Evolutionary conservation across 345 rosid species (phyloP).

Genomic region (Acer campestre): DNA sequence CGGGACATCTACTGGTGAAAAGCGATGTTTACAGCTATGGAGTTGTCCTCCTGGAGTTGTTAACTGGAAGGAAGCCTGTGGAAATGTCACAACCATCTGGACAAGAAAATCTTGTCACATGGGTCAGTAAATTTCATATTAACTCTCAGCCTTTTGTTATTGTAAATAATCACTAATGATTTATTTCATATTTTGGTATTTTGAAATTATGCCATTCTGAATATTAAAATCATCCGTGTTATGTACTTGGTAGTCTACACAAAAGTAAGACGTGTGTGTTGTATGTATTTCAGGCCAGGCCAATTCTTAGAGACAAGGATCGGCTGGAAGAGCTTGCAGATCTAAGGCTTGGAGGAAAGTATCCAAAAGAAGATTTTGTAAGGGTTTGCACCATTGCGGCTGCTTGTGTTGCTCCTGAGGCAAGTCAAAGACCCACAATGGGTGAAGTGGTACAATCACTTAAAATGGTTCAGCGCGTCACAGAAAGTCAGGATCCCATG

Average conservation of each 20-base stretch:
- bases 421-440: conserved; percentile 95
- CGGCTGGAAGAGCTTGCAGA: conserved; percentile 88
- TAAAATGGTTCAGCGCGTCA: conserved; percentile 89
- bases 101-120: conserved; percentile 96
- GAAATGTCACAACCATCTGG: conserved; percentile 99
- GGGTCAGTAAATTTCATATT: conserved; percentile 57
- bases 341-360: conserved; percentile 72
- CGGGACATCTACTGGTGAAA: conserved; percentile 95
- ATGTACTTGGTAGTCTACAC: background rate
- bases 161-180: background rate
- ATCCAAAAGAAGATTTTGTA: conserved; percentile 88
- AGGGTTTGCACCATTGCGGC: conserved; percentile 98
- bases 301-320: conserved; percentile 93
- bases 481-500: conserved; percentile 74
- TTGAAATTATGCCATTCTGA: background rate
- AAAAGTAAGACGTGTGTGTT: conserved; percentile 12
- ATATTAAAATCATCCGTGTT: background rate
- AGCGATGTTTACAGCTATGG: conserved; percentile 99
- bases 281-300: conserved; percentile 74
- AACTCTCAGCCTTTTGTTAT: conserved; percentile 11
- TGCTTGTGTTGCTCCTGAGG: conserved; percentile 96
- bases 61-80: conserved; percentile 95
- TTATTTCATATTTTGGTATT: background rate
- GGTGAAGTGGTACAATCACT: conserved; percentile 99
- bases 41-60: conserved; percentile 91